Evolutionary conservation across 2,329 filamentous ascomycete species (phyloP), one percentile per base, ranked within the genome.

Genomic region (Periconia sp.): DNA sequence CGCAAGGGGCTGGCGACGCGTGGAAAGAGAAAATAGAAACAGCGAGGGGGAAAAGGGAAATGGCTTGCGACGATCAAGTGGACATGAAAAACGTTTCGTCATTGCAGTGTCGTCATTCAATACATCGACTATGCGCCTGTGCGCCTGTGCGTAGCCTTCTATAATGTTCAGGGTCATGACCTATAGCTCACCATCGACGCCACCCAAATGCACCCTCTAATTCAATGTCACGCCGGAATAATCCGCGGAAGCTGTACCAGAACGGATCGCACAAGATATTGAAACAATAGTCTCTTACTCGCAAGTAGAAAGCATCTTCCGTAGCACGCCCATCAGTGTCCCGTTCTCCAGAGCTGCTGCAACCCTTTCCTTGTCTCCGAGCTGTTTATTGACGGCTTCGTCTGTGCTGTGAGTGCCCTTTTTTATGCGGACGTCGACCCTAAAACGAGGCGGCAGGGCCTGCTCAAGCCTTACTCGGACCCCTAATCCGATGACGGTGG

Each of bases 281-380:
- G 33, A 18, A 16, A 6, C 18, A 21, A 17, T 15, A 5, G 7
- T 22, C 15, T 15, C 31, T 72, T 66, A 89, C 53, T 82, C 79
- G 71, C 90, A 95, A 2, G 88, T 92, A 66, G 89, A 85, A 50
- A 97, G 79, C 94, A 99, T 97, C 73, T 94, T 96, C 67, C 89
- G 85, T 52, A 99, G 78, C 22, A 96, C 89, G 28, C 85, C 85
- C 78, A 89, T 90, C 47, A 99, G 75, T 1, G 89, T 95, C 43
- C 89, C 88, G 67, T 99, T 99, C 72, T 97, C 94, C 58, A 96
- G 76, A 5, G 94, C 94, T 8, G 94, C 94, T 1, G 92, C 92
- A 31, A 99, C 94, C 48, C 94, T 80, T 75, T 99, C 94, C 77
- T 97, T 99, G 73, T 99, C 94, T 23, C 85, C 89, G 30, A 99